A percentile compares a stretch with the other conserved stretches of the same genome.
Conservation (phyloP, 2,329 filamentous ascomycete species). For the Shiraia sp. region DNA sequence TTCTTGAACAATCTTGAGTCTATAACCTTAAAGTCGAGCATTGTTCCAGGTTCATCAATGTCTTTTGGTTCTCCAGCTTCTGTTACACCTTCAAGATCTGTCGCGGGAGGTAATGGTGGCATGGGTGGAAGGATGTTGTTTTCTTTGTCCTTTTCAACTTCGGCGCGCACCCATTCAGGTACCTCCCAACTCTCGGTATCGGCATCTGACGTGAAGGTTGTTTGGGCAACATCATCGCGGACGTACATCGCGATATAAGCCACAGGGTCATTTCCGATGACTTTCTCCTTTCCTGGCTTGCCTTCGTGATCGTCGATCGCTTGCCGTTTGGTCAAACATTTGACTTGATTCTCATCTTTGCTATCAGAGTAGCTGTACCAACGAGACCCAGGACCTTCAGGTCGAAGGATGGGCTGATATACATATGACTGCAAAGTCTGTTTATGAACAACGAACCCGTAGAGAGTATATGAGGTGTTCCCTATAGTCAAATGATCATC, state of each 20-base stretch:
- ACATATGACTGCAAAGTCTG: slow-evolving; percentile 61
- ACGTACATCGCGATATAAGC: slow-evolving; percentile 62
- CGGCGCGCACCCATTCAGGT: slow-evolving; percentile 43
- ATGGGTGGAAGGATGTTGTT: slow-evolving; percentile 15
- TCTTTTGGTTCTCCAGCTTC: slow-evolving; percentile 1
- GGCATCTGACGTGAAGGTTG: slow-evolving; percentile 46
- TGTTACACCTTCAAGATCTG: slow-evolving; percentile 6
- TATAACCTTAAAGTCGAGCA: slow-evolving; percentile 36
- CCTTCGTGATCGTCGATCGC: slow-evolving; percentile 59
- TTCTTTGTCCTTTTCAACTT: slow-evolving; percentile 31
- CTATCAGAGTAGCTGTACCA: slow-evolving; percentile 65
- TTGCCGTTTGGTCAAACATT: slow-evolving; percentile 60
- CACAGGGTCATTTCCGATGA: slow-evolving; percentile 52
- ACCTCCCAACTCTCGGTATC: slow-evolving; percentile 54
- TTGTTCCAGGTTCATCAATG: slow-evolving; percentile 9
- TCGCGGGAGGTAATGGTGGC: slow-evolving; percentile 8
- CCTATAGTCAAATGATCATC: slow-evolving; percentile 59
- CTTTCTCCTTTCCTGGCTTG: slow-evolving; percentile 40
- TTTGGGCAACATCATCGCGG: slow-evolving; percentile 51
- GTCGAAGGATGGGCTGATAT: slow-evolving; percentile 64
- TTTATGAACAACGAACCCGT: slow-evolving; percentile 63
- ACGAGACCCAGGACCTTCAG: slow-evolving; percentile 57
- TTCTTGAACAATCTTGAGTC: slow-evolving; percentile 38
- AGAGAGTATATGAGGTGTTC: slow-evolving; percentile 57
- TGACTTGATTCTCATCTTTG: slow-evolving; percentile 58